A percentile compares a stretch with the other conserved stretches of the same genome.
These are phyloP conservation scores for Pichia sp. DNA, from an alignment of 1,139 yeast genomes.

Conservation along the genomic window DNA sequence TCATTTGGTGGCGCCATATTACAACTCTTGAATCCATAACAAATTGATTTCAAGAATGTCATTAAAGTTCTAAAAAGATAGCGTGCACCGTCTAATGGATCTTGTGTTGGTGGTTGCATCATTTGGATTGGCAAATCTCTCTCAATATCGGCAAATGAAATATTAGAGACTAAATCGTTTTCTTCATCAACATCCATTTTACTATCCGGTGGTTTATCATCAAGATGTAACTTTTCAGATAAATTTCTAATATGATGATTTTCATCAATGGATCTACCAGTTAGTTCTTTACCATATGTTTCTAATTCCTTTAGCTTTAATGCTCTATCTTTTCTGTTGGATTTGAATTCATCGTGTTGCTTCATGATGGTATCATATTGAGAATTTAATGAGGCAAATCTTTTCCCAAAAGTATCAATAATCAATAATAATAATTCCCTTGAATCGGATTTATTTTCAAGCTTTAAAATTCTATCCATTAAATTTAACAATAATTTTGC, in stretches of 20 bases:
- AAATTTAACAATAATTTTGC: constrained; percentile 83
- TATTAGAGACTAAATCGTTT: constrained; percentile 22
- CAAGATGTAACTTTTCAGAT: constrained; percentile 13
- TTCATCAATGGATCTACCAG: constrained; percentile 24
- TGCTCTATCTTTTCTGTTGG: constrained; percentile 38
- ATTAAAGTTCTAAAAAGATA: constrained; percentile 81
- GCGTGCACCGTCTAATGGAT: constrained; percentile 80
- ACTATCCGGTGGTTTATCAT: constrained; percentile 5
- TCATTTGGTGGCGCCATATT: constrained; percentile 79
- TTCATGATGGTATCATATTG: constrained; percentile 63
- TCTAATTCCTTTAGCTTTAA: constrained; percentile 36
- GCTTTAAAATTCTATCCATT: constrained; percentile 80
- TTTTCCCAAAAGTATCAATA: constrained; percentile 79
- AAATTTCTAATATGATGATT: constrained; percentile 13
- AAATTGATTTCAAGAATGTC: constrained; percentile 85
- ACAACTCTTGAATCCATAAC: constrained; percentile 83
- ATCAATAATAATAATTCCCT: constrained; percentile 77
- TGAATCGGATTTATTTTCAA: constrained; percentile 80
- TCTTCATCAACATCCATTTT: constrained; percentile 23
- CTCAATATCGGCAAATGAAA: constrained; percentile 44
- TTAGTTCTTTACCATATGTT: constrained; percentile 21
- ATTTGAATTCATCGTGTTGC: constrained; percentile 52
- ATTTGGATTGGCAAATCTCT: constrained; percentile 44
- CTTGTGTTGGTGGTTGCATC: constrained; percentile 41
- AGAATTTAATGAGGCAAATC: constrained; percentile 70